Conservation (phyloP, 495 filamentous ascomycete genomes). For the Daldinia loculata region DNA sequence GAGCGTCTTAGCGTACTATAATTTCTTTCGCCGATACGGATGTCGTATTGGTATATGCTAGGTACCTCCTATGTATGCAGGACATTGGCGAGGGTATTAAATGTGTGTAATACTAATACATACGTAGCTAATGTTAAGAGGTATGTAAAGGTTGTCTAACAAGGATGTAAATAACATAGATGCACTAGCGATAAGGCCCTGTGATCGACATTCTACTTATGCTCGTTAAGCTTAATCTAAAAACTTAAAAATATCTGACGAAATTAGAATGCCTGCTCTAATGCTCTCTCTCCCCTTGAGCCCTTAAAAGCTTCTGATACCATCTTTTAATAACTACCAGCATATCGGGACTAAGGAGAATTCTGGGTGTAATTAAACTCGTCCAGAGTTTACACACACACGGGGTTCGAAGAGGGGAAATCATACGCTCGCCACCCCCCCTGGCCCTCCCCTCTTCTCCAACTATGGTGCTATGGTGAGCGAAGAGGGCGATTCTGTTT, state of each 20-base stretch:
- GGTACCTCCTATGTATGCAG: constrained; percentile 16
- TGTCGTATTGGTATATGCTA: constrained; percentile 19
- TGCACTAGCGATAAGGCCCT: constrained; percentile 26
- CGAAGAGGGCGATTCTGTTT: constrained; percentile 21
- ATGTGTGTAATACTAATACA: background rate
- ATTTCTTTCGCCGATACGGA: constrained; percentile 31
- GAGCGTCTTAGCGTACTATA: constrained; percentile 21
- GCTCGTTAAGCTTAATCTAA: constrained; percentile 36
- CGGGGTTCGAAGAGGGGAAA: constrained; percentile 18
- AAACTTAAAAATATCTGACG: constrained; percentile 22
- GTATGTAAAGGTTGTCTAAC: background rate
- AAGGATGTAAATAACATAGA: constrained; percentile 20
- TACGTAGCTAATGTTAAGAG: background rate
- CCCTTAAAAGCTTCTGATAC: constrained; percentile 4
- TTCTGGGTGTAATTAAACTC: constrained; percentile 34
- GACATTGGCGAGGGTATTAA: constrained; percentile 16
- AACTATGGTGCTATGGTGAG: constrained; percentile 20
- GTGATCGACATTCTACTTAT: constrained; percentile 24
- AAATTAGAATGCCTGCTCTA: constrained; percentile 13
- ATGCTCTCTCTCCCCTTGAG: background rate
- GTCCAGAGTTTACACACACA: constrained; percentile 7
- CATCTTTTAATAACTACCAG: constrained; percentile 6
- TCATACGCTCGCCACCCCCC: background rate
- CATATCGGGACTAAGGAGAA: constrained; percentile 19
- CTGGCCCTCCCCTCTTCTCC: constrained; percentile 1